These are phyloP conservation scores for Phytopythium montanum DNA, from an alignment of 352 stramenopile genomes.

Conservation along the genomic window DNA sequence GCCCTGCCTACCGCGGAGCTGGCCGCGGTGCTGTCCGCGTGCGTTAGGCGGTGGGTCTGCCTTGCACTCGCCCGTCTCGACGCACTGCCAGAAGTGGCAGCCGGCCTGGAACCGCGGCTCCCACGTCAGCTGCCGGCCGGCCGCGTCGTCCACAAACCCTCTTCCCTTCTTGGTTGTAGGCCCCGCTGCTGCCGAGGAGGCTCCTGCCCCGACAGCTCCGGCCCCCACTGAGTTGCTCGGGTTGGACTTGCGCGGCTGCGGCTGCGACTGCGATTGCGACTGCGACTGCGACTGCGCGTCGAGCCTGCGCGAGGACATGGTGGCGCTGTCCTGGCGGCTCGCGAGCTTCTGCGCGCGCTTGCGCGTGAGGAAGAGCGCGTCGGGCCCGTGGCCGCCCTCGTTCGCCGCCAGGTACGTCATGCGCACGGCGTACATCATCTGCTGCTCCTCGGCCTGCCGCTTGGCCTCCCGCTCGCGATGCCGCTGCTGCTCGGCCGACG, in stretches of 20 bases:
- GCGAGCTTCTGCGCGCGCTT: constrained; percentile 73
- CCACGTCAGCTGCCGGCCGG: constrained; percentile 39
- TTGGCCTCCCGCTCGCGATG: too few species aligned
- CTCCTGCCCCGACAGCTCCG: not conserved
- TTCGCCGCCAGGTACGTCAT: constrained; percentile 70
- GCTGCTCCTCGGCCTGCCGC: constrained; percentile 34
- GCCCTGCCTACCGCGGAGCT: constrained; percentile 4
- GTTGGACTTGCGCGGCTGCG: constrained; percentile 14
- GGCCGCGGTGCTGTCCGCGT: constrained; percentile 1
- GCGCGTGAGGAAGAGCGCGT: constrained; percentile 70
- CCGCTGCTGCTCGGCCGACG: too few species aligned
- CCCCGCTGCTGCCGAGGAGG: not conserved
- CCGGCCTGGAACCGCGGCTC: constrained; percentile 59
- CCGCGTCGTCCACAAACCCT: constrained; percentile 19
- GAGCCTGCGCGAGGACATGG: constrained; percentile 40
- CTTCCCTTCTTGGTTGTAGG: constrained; percentile 43
- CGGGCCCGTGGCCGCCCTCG: constrained; percentile 38
- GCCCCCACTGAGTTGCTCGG: constrained; percentile 12
- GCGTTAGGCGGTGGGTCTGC: constrained; percentile 14
- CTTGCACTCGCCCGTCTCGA: constrained; percentile 63
- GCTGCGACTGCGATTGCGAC: not conserved
- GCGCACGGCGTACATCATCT: constrained; percentile 76
- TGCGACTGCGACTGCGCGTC: constrained; percentile 18
- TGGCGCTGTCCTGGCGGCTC: constrained; percentile 37
- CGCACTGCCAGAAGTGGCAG: constrained; percentile 74